These are phyloP conservation scores for Metarhizium robertsii DNA, from an alignment of 2,329 filamentous ascomycete genomes.

Conservation along the genomic window DNA sequence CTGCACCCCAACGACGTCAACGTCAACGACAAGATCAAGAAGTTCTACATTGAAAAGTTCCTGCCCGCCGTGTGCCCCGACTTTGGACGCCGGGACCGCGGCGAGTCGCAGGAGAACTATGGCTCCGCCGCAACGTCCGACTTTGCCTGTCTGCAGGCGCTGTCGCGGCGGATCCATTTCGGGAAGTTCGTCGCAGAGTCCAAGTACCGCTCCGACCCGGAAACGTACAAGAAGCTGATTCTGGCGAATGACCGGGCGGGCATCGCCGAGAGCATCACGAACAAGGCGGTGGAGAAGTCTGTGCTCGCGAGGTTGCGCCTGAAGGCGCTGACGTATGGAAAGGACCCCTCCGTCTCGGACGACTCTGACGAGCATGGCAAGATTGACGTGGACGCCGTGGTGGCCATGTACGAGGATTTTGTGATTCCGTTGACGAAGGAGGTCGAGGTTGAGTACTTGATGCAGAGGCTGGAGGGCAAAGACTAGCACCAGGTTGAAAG, in stretches of 20 bases:
- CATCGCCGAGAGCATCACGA: slow-evolving; percentile 85
- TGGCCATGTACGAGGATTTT: slow-evolving; percentile 81
- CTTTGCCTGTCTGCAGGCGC: slow-evolving; percentile 78
- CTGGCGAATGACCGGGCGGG: slow-evolving; percentile 67
- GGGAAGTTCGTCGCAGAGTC: slow-evolving; percentile 97
- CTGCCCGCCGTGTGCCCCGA: slow-evolving; percentile 76
- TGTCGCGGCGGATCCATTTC: slow-evolving; percentile 89
- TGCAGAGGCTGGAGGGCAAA: slow-evolving; percentile 65
- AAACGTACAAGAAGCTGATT: slow-evolving; percentile 75
- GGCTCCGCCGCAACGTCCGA: slow-evolving; percentile 87
- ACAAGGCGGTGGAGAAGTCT: slow-evolving; percentile 79
- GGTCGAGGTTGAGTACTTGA: slow-evolving; percentile 95
- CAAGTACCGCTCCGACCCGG: slow-evolving; percentile 79
- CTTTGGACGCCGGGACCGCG: slow-evolving; percentile 68
- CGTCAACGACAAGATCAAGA: slow-evolving; percentile 79
- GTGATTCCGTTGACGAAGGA: slow-evolving; percentile 98
- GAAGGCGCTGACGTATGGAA: slow-evolving; percentile 91
- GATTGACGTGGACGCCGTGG: slow-evolving; percentile 87
- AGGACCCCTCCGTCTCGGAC: slow-evolving; percentile 62
- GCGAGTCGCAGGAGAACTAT: slow-evolving; percentile 88
- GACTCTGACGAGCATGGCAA: slow-evolving; percentile 54
- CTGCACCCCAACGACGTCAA: slow-evolving; percentile 84
- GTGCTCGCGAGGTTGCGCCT: slow-evolving; percentile 77
- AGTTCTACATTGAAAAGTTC: slow-evolving; percentile 73
- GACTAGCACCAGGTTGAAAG: background rate